These are phyloP conservation scores for Aspergillus sergii DNA, from an alignment of 2,329 filamentous ascomycete genomes.

Conservation along the genomic window DNA sequence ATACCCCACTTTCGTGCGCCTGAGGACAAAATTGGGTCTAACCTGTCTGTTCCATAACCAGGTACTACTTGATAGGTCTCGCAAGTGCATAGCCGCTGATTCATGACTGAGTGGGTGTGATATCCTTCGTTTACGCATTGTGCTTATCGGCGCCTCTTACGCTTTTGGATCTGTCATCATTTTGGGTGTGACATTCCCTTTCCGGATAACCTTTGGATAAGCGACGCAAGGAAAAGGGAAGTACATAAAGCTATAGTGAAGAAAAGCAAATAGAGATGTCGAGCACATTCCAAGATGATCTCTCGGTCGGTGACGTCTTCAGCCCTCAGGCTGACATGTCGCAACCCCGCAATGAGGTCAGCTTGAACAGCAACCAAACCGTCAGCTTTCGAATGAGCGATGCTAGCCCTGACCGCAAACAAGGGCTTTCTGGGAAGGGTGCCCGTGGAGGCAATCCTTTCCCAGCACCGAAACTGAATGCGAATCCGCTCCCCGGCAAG, in stretches of 20 bases:
- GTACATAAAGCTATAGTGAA: neutral
- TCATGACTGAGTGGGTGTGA: conserved; percentile 19
- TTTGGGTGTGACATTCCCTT: neutral
- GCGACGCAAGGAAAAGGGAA: neutral
- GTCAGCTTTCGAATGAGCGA: conserved; percentile 32
- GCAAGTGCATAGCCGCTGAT: conserved; percentile 8
- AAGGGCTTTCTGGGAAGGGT: conserved; percentile 15
- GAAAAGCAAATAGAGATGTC: conserved; percentile 12
- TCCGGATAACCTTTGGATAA: conserved; percentile 4
- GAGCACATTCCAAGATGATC: conserved; percentile 32
- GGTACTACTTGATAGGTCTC: conserved; percentile 5
- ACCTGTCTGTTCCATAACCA: conserved; percentile 7
- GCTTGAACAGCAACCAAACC: conserved; percentile 24
- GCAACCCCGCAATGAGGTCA: conserved; percentile 26
- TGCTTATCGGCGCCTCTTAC: conserved; percentile 7
- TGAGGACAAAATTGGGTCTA: neutral
- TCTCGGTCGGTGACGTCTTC: conserved; percentile 44
- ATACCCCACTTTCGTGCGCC: conserved; percentile 9
- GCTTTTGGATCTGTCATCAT: conserved; percentile 5
- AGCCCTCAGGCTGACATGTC: conserved; percentile 39
- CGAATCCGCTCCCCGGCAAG: conserved; percentile 29
- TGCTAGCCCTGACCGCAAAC: conserved; percentile 27
- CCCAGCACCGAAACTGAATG: conserved; percentile 32
- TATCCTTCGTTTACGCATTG: conserved; percentile 9
- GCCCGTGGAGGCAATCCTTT: conserved; percentile 29